A percentile compares a stretch with the other conserved stretches of the same genome.
These are phyloP conservation scores for Candida stauntonica DNA, from an alignment of 805 yeast species.

Conservation along the genomic window DNA sequence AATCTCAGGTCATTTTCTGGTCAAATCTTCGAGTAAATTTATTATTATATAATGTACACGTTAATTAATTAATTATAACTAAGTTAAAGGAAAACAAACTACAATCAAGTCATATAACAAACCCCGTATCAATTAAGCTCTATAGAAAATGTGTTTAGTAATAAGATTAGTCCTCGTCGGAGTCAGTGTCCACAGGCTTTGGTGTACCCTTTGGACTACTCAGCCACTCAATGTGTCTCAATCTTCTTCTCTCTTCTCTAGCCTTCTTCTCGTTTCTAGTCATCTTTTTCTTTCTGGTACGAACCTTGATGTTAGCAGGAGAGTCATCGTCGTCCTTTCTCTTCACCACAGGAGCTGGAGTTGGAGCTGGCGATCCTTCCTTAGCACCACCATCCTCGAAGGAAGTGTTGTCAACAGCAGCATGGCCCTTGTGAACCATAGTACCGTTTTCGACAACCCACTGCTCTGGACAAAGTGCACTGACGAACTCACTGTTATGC, in stretches of 20 bases:
- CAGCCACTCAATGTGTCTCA: conserved; percentile 92
- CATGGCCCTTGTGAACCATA: conserved; percentile 78
- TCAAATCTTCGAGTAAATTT: too few relatives aligned
- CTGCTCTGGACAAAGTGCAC: conserved; percentile 97
- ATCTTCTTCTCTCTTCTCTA: conserved; percentile 89
- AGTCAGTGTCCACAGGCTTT: conserved; percentile 84
- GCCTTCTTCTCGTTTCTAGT: conserved; percentile 93
- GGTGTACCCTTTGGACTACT: conserved; percentile 98
- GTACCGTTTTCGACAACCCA: conserved; percentile 95
- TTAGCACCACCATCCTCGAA: conserved; percentile 75
- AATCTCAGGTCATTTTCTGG: too few relatives aligned
- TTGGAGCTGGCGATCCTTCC: conserved; percentile 44
- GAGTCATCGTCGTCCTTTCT: conserved; percentile 72
- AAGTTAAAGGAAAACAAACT: too few relatives aligned
- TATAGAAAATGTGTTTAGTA: not conserved
- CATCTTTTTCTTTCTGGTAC: conserved; percentile 91
- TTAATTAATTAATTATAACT: too few relatives aligned
- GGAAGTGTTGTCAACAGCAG: conserved; percentile 67
- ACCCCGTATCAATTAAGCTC: not conserved
- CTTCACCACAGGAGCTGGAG: conserved; percentile 38
- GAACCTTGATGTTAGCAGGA: conserved; percentile 93
- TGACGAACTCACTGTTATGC: conserved; percentile 94
- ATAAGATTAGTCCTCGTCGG: conserved; percentile 60
- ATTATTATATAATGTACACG: too few relatives aligned
- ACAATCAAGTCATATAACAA: too few relatives aligned